A percentile compares a stretch with the other conserved stretches of the same genome.
Evolutionary conservation across 768 basidiomycete genomes (phyloP).

Genomic region (Suillus fuscotomentosus): DNA sequence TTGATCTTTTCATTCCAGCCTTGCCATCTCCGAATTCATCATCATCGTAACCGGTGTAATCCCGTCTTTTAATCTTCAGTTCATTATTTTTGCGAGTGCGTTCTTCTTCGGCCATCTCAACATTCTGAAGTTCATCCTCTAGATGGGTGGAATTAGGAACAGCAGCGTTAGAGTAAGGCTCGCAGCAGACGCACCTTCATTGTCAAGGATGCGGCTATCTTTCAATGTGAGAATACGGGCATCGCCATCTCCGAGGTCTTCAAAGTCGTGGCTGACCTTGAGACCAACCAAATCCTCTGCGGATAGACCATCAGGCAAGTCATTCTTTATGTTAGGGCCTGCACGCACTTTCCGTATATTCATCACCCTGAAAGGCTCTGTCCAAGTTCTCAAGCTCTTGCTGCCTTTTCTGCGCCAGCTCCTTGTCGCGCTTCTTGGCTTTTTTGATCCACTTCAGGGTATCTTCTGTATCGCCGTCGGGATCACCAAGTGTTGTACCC

Average conservation of each 20-base stretch:
- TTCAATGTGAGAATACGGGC: conserved; percentile 95
- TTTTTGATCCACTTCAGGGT: conserved; percentile 89
- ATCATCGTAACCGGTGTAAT: conserved; percentile 96
- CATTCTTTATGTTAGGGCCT: background rate
- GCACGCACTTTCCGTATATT: conserved; percentile 83
- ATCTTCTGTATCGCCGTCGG: conserved; percentile 74
- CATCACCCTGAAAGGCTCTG: conserved; percentile 63
- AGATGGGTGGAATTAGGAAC: conserved; percentile 5
- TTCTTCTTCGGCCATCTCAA: conserved; percentile 91
- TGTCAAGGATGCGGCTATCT: conserved; percentile 92
- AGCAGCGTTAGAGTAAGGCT: background rate
- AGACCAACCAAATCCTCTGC: conserved; percentile 88
- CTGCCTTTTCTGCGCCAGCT: conserved; percentile 79
- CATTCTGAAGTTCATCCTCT: conserved; percentile 98
- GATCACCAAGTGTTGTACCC: conserved; percentile 89
- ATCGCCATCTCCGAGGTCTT: conserved; percentile 90
- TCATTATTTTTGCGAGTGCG: conserved; percentile 76
- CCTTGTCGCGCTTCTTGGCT: conserved; percentile 88
- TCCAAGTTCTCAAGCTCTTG: conserved; percentile 85
- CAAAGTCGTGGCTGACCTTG: conserved; percentile 95
- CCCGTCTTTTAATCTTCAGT: conserved; percentile 82
- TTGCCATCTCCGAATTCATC: conserved; percentile 82
- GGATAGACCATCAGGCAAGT: background rate
- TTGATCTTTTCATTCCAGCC: conserved; percentile 76
- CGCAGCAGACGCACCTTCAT: conserved; percentile 64